Conservation (phyloP, 352 stramenopile genomes). For the Pythium dissimile region DNA sequence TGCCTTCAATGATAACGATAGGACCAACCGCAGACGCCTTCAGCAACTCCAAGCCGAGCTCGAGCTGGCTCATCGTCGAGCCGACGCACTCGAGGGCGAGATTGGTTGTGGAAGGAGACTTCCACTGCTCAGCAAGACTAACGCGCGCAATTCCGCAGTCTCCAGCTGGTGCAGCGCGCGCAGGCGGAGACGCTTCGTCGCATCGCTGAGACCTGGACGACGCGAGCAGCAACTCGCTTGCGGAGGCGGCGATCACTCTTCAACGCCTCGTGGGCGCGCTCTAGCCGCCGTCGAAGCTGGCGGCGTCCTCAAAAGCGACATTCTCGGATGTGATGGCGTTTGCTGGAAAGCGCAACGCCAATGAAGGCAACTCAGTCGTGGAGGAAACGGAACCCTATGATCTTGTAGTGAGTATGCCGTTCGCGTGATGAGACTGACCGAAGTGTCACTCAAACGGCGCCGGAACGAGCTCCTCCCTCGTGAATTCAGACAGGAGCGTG, state of each 20-base stretch:
- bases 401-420: slow-evolving; percentile 3
- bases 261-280: neutral
- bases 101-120: slow-evolving; percentile 6
- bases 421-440: neutral
- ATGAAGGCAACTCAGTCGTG: too few species aligned
- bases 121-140: slow-evolving; percentile 3
- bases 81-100: slow-evolving; percentile 4
- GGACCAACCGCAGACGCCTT: too few species aligned
- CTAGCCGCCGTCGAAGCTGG: neutral
- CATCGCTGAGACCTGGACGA: neutral
- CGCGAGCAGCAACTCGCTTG: neutral
- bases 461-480: too few species aligned
- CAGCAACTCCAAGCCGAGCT: slow-evolving; percentile 1
- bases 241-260: neutral
- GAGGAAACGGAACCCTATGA: too few species aligned
- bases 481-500: too few species aligned
- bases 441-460: slow-evolving; percentile 3
- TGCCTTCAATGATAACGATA: too few species aligned
- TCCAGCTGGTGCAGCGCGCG: neutral
- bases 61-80: neutral
- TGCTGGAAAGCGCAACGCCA: neutral
- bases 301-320: neutral
- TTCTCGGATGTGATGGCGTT: neutral
- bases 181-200: slow-evolving; percentile 4
- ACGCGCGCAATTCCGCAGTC: neutral